Conservation (phyloP, 176 grass and related monocot species). For the Triticum dicoccoides region DNA sequence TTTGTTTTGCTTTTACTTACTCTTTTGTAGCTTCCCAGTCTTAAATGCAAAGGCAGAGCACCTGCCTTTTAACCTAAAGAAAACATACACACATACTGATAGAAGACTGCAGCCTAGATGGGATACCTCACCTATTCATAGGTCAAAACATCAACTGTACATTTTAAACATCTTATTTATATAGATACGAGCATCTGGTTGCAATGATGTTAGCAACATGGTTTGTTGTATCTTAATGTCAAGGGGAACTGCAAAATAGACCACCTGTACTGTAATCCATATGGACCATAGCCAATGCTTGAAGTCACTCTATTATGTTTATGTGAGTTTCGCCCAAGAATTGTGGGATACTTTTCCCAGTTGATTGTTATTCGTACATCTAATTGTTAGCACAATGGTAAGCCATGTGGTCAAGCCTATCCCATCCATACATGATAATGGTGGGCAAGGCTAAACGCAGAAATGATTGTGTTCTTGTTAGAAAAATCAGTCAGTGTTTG, state of each 20-base stretch:
- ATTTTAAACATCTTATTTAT: conserved; percentile 12
- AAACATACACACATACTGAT: background rate
- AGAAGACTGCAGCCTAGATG: background rate
- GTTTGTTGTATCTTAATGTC: background rate
- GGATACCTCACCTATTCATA: background rate
- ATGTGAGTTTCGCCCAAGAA: background rate
- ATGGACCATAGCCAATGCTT: background rate
- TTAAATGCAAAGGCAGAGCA: background rate
- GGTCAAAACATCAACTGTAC: background rate
- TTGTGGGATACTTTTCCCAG: background rate
- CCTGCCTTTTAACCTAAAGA: background rate
- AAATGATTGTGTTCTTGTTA: background rate
- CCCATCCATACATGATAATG: background rate
- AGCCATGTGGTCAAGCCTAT: background rate
- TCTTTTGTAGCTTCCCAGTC: background rate
- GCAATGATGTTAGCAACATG: background rate
- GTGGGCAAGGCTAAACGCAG: background rate
- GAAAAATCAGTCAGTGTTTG: background rate
- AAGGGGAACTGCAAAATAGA: background rate
- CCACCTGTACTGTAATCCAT: background rate
- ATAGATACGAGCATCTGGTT: background rate
- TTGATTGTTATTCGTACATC: background rate
- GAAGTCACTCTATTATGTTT: background rate
- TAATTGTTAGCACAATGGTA: background rate
- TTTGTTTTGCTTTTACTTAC: background rate